phyloP scores from a whole-genome alignment of 1,284 basidiomycete genomes.

The Naganishia sp. region DNA sequence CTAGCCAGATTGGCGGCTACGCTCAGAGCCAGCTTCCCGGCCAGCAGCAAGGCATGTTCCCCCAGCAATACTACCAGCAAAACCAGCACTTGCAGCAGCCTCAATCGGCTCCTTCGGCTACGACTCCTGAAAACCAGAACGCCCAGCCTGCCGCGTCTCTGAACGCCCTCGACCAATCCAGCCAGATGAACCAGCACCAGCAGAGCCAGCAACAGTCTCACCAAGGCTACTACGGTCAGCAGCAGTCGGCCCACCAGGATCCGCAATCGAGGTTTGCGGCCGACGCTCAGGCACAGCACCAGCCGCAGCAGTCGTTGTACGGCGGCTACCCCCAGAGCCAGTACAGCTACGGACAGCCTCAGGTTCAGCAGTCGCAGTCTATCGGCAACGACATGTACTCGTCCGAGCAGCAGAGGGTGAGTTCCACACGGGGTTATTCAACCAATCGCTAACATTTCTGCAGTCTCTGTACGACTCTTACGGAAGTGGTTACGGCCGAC shows the following conservation, averaged over 20 bases:
- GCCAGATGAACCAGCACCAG: conserved; percentile 32
- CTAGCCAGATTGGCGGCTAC: conserved; percentile 19
- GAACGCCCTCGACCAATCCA: neutral
- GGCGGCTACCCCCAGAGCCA: conserved; percentile 35
- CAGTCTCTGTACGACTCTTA: conserved; percentile 52
- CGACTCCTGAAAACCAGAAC: conserved; percentile 28
- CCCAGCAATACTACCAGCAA: conserved; percentile 45
- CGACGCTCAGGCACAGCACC: conserved; percentile 41
- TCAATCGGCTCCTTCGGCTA: conserved; percentile 37
- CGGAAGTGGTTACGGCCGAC: conserved; percentile 51
- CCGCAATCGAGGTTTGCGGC: conserved; percentile 35
- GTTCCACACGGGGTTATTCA: neutral
- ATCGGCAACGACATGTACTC: conserved; percentile 37
- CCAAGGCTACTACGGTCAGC: conserved; percentile 37
- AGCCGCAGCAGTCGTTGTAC: conserved; percentile 40
- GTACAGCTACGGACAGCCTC: conserved; percentile 33
- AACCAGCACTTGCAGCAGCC: conserved; percentile 42
- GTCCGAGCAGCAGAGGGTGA: conserved; percentile 38
- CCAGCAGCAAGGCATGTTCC: conserved; percentile 33
- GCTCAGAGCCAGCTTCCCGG: conserved; percentile 25
- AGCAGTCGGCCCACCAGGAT: conserved; percentile 34
- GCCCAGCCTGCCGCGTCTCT: conserved; percentile 30
- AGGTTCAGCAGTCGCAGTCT: conserved; percentile 30
- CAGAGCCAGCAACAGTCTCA: conserved; percentile 36
- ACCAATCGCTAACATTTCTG: conserved; percentile 2